Evolutionary conservation across 331 rosid species (phyloP).

Genomic region (Ulmus americana): DNA sequence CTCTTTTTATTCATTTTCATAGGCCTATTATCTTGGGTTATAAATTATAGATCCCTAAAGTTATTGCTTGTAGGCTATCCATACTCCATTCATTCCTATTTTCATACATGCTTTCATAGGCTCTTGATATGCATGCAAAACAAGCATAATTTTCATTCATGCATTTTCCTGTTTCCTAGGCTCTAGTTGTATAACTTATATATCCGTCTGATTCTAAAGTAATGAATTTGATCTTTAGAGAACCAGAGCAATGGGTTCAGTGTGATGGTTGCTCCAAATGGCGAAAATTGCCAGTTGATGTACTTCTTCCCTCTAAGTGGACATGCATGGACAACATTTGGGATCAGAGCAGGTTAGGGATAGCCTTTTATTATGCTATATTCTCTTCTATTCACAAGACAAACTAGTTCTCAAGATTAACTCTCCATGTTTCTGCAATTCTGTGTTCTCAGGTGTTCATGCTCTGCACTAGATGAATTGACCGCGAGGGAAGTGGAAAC

Average conservation of each 20-base stretch:
- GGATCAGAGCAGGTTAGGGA: slow-evolving; percentile 79
- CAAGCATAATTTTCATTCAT: neutral
- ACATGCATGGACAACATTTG: slow-evolving; percentile 69
- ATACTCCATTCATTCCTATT: too few relatives aligned
- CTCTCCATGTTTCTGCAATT: slow-evolving; percentile 22
- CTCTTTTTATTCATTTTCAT: too few relatives aligned
- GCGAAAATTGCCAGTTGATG: slow-evolving; percentile 81
- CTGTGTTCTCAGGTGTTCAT: slow-evolving; percentile 60
- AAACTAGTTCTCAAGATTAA: slow-evolving; percentile 20
- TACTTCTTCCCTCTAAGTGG: slow-evolving; percentile 85
- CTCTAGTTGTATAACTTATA: slow-evolving; percentile 1
- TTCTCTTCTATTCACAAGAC: slow-evolving; percentile 14
- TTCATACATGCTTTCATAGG: neutral
- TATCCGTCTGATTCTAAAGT: slow-evolving; percentile 21
- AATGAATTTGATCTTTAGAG: slow-evolving; percentile 46
- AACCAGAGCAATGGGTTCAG: slow-evolving; percentile 92
- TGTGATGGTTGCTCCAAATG: slow-evolving; percentile 92
- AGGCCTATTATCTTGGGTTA: too few relatives aligned
- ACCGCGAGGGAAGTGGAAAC: slow-evolving; percentile 67
- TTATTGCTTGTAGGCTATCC: too few relatives aligned
- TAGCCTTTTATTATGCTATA: slow-evolving; percentile 9
- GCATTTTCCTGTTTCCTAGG: neutral
- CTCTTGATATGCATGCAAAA: neutral
- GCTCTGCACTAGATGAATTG: slow-evolving; percentile 82
- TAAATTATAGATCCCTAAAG: too few relatives aligned